Evolutionary conservation across 352 stramenopile genomes (phyloP).

Genomic region (Pythium brassicae): DNA sequence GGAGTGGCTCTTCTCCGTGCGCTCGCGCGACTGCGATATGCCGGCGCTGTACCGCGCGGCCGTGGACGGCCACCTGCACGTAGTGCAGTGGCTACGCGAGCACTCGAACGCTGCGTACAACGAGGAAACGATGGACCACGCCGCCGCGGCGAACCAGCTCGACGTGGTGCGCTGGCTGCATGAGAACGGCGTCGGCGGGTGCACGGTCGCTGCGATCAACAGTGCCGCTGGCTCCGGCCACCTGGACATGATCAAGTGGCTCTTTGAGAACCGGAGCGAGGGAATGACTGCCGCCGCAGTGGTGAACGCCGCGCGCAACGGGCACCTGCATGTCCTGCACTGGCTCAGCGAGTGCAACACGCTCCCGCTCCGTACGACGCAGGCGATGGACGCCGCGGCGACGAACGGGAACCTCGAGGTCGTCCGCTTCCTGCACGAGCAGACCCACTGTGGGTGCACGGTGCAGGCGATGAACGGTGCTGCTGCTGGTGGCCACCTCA

Average conservation of each 20-base stretch:
- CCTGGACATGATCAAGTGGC: slow-evolving; percentile 32
- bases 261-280: slow-evolving; percentile 25
- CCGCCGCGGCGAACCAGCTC: slow-evolving; percentile 29
- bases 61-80: slow-evolving; percentile 16
- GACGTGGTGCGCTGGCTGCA: slow-evolving; percentile 33
- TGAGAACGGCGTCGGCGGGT: slow-evolving; percentile 20
- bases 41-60: slow-evolving; percentile 29
- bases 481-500: slow-evolving; percentile 29
- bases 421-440: slow-evolving; percentile 5
- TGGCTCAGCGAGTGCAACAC: slow-evolving; percentile 20
- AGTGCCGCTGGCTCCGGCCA: slow-evolving; percentile 34
- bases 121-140: slow-evolving; percentile 22
- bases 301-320: slow-evolving; percentile 36
- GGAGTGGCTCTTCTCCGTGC: slow-evolving; percentile 16
- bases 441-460: neutral
- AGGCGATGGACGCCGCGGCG: slow-evolving; percentile 19
- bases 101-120: slow-evolving; percentile 24
- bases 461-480: slow-evolving; percentile 21
- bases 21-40: slow-evolving; percentile 19
- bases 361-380: slow-evolving; percentile 12
- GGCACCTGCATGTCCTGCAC: slow-evolving; percentile 21
- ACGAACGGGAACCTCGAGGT: slow-evolving; percentile 12
- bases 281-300: slow-evolving; percentile 24
- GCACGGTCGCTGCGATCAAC: slow-evolving; percentile 28
- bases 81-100: slow-evolving; percentile 29